phyloP scores from a whole-genome alignment of 306 rosid species.

The Begonia peltatifolia region DNA sequence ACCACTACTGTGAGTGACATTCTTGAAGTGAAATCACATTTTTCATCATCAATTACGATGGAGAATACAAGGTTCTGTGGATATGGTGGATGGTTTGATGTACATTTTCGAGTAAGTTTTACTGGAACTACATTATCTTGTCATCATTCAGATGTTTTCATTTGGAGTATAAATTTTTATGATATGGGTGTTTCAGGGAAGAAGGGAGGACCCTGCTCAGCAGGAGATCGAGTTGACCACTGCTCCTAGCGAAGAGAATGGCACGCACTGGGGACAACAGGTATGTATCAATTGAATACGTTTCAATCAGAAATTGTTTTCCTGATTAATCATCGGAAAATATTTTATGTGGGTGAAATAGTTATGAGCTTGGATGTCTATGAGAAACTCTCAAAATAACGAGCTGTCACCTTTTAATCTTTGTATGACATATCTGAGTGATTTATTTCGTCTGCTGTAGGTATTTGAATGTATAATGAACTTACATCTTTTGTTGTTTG shows the following conservation, averaged over 20 bases:
- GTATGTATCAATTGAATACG: conserved; percentile 19
- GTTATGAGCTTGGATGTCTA: too few species aligned
- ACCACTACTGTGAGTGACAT: conserved; percentile 74
- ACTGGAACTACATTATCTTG: not conserved
- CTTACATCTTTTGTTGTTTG: too few species aligned
- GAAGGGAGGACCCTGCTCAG: conserved; percentile 70
- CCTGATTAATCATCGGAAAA: not conserved
- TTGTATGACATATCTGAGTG: too few species aligned
- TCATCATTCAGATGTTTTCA: conserved; percentile 5
- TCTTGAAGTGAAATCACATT: conserved; percentile 47
- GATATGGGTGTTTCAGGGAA: conserved; percentile 49
- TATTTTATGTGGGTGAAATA: not conserved
- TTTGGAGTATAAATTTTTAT: not conserved
- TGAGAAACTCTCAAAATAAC: too few species aligned
- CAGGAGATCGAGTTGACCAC: conserved; percentile 76
- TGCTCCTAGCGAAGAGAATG: conserved; percentile 51
- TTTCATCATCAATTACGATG: conserved; percentile 35
- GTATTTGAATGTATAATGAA: too few species aligned
- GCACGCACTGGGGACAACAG: conserved; percentile 99
- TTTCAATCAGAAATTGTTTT: not conserved
- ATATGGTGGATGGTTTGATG: conserved; percentile 96
- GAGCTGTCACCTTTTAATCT: too few species aligned
- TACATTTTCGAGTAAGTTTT: conserved; percentile 72
- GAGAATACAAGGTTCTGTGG: conserved; percentile 63
- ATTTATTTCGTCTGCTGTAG: too few species aligned